Conservation (phyloP, 1,284 basidiomycete species). For the Mycena sp. region DNA sequence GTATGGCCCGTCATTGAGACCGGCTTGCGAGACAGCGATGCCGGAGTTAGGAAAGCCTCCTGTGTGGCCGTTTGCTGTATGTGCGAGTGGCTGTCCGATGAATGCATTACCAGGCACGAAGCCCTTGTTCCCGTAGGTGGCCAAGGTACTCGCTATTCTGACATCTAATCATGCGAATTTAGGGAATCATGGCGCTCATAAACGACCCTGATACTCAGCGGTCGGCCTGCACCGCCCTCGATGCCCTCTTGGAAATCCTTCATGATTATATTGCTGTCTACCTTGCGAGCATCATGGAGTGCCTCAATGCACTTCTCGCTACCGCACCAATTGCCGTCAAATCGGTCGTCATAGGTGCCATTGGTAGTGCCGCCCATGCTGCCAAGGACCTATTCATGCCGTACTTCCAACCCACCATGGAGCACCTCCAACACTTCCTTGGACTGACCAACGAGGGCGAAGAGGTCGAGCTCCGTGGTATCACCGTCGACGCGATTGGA, state of each 20-base stretch:
- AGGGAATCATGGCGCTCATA: constrained; percentile 92
- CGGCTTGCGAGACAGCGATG: constrained; percentile 87
- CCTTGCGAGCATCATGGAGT: constrained; percentile 95
- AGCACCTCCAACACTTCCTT: constrained; percentile 88
- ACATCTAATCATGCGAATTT: constrained; percentile 13
- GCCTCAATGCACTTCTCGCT: constrained; percentile 89
- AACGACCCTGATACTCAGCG: constrained; percentile 91
- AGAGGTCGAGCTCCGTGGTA: constrained; percentile 94
- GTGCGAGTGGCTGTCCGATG: constrained; percentile 98
- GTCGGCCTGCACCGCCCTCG: constrained; percentile 94
- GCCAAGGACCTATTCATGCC: constrained; percentile 93
- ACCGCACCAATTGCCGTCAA: constrained; percentile 90
- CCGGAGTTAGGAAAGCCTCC: constrained; percentile 92
- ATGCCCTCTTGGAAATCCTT: constrained; percentile 96
- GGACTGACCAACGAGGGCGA: constrained; percentile 86
- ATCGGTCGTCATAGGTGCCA: constrained; percentile 96
- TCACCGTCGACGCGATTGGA: constrained; percentile 98
- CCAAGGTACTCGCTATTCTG: constrained; percentile 4
- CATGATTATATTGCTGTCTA: constrained; percentile 93
- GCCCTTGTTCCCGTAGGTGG: constrained; percentile 85
- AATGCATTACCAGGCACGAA: constrained; percentile 87
- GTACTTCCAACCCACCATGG: constrained; percentile 96
- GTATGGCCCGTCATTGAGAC: constrained; percentile 97
- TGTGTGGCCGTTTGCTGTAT: constrained; percentile 96
- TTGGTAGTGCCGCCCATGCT: constrained; percentile 98